These are phyloP conservation scores for Podospora appendiculata DNA, from an alignment of 495 filamentous ascomycete species.

Conservation along the genomic window DNA sequence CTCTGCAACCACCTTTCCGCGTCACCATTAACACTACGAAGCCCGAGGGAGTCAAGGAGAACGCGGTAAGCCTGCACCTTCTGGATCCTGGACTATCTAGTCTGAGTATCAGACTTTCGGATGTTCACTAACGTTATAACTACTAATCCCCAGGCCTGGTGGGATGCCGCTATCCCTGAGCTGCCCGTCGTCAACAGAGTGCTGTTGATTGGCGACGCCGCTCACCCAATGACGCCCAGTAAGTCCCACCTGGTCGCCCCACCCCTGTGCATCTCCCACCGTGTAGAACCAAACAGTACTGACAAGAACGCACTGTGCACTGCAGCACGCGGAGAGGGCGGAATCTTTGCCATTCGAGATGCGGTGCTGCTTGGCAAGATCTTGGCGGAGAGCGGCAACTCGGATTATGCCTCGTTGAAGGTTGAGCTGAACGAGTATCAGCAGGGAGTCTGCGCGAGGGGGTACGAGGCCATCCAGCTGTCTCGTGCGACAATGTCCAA, in stretches of 20 bases:
- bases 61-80: not conserved
- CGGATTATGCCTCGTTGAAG: not conserved
- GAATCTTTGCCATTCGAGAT: constrained; percentile 23
- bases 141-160: constrained; percentile 2
- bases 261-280: no score
- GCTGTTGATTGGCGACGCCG: constrained; percentile 49
- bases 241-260: constrained; percentile 18
- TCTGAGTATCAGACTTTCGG: no score
- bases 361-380: constrained; percentile 14
- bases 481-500: not conserved
- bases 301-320: not conserved
- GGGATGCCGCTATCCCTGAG: constrained; percentile 11
- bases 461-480: constrained; percentile 5
- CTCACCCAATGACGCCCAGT: constrained; percentile 54
- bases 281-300: no score
- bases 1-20: constrained; percentile 13
- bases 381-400: constrained; percentile 7
- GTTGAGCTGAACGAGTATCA: constrained; percentile 13
- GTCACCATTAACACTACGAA: constrained; percentile 13
- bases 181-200: constrained; percentile 29
- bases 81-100: not conserved
- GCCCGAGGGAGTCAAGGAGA: constrained; percentile 2
- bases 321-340: constrained; percentile 28
- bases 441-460: constrained; percentile 6
- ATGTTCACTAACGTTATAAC: not conserved